Evolutionary conservation across 805 yeast genomes (phyloP), one percentile per base, ranked within the genome.

Genomic region (Wickerhamomyces subpelliculosus): DNA sequence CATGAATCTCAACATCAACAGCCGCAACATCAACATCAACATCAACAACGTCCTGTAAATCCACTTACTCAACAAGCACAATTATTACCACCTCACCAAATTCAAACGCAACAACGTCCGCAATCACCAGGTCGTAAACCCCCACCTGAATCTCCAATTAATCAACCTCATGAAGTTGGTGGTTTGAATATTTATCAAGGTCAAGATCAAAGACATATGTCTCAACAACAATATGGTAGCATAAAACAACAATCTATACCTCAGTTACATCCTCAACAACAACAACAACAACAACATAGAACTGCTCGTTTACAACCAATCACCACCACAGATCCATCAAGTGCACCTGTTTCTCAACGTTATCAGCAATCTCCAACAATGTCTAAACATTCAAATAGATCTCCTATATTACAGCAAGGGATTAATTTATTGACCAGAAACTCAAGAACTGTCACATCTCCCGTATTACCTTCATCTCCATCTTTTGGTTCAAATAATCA

Each of bases 321-420:
- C 13, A 34, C 44, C 13, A 46, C 51, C 1, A 41, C 45, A 4
- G 45, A 41, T 28, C 44, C 44, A 4, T 20, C 39, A 6, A 37
- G 40, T 27, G 46, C 44, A 3, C 49, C 48, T 7, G 33, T 36
- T 6, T 37, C 51, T 4, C 51, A 42, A 30, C 32, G 51, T 36
- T 47, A 47, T 34, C 51, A 46, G 32, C 45, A 37, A 27, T 38
- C 50, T 14, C 43, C 46, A 36, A 28, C 48, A 10, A 27, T 39
- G 16, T 25, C 44, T 9, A 43, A 45, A 43, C 8, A 41, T 37
- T 19, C 47, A 26, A 44, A 43, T 16, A 55, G 58, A 45, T 56
- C 64, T 29, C 70, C 70, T 1, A 58, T 58, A 12, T 42, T 65
- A 27, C 59, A 65, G 14, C 70, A 65, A 40, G 65, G 70, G 1